phyloP scores from a whole-genome alignment of 2,329 filamentous ascomycete species.

The Boeremia lycopersici region DNA sequence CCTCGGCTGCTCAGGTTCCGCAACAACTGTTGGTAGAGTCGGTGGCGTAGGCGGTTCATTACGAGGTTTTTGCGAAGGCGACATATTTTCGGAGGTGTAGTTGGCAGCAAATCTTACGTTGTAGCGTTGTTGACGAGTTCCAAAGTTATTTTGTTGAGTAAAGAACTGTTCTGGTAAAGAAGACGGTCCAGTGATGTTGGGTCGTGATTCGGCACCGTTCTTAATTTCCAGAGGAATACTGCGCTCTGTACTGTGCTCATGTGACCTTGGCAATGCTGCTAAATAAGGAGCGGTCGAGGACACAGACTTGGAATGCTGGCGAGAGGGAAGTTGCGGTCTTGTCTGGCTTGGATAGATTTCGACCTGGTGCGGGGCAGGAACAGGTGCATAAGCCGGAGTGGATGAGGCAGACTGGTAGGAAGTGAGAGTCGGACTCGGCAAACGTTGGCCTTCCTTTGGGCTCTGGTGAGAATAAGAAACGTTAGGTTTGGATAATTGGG shows the following conservation, averaged over 20 bases:
- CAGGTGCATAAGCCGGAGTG: constrained; percentile 13
- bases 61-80: constrained; percentile 24
- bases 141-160: constrained; percentile 15
- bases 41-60: constrained; percentile 21
- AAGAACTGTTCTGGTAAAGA: constrained; percentile 11
- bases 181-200: constrained; percentile 14
- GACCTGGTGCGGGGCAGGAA: constrained; percentile 8
- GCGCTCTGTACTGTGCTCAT: constrained; percentile 17
- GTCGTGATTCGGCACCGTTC: constrained; percentile 10
- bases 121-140: constrained; percentile 31
- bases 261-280: constrained; percentile 16
- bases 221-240: constrained; percentile 4
- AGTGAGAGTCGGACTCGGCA: constrained; percentile 5
- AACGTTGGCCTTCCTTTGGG: constrained; percentile 11
- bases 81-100: constrained; percentile 28
- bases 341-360: constrained; percentile 6
- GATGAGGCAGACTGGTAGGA: constrained; percentile 13
- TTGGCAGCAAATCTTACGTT: constrained; percentile 35
- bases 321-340: constrained; percentile 4
- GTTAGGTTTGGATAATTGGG: constrained; percentile 19
- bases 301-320: constrained; percentile 14
- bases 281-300: constrained; percentile 1
- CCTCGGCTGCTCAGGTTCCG: constrained; percentile 12
- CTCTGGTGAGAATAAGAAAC: constrained; percentile 22
- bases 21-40: constrained; percentile 6